Evolutionary conservation across 352 stramenopile genomes (phyloP).

Genomic region (Thalassiosira ordinaria): DNA sequence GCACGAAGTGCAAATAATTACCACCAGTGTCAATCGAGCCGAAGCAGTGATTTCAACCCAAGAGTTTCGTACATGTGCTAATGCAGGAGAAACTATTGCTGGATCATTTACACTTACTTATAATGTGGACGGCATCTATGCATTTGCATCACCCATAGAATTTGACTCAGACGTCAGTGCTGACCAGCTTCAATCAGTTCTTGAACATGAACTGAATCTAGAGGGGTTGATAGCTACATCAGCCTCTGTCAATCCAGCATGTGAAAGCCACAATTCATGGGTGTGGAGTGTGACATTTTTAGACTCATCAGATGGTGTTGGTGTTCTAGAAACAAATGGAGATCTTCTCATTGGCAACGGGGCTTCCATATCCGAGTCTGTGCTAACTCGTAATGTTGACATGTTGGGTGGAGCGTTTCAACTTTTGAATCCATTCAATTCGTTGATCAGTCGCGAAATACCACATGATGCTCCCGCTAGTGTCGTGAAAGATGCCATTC

Average conservation of each 20-base stretch:
- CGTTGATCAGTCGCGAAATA: constrained; percentile 49
- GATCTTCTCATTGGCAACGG: constrained; percentile 45
- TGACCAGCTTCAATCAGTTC: constrained; percentile 51
- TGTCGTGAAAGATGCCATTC: constrained; percentile 62
- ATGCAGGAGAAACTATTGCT: constrained; percentile 50
- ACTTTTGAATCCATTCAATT: constrained; percentile 60
- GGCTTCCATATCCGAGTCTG: constrained; percentile 42
- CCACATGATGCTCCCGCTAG: constrained; percentile 50
- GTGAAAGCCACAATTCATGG: constrained; percentile 77
- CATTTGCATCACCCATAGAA: constrained; percentile 55
- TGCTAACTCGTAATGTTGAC: constrained; percentile 40
- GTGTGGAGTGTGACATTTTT: constrained; percentile 84
- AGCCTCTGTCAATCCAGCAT: constrained; percentile 67
- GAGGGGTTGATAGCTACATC: constrained; percentile 51
- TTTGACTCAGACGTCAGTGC: constrained; percentile 54
- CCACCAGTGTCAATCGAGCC: constrained; percentile 51
- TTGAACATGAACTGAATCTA: constrained; percentile 58
- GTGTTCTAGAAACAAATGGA: constrained; percentile 55
- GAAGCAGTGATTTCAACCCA: constrained; percentile 55
- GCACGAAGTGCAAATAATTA: constrained; percentile 72
- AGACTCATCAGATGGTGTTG: constrained; percentile 56
- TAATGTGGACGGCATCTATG: constrained; percentile 35
- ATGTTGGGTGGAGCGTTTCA: constrained; percentile 54
- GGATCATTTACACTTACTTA: constrained; percentile 65
- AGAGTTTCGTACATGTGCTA: constrained; percentile 62